phyloP scores from a whole-genome alignment of 208 protist species.

The Wallacemonas collosoma region DNA sequence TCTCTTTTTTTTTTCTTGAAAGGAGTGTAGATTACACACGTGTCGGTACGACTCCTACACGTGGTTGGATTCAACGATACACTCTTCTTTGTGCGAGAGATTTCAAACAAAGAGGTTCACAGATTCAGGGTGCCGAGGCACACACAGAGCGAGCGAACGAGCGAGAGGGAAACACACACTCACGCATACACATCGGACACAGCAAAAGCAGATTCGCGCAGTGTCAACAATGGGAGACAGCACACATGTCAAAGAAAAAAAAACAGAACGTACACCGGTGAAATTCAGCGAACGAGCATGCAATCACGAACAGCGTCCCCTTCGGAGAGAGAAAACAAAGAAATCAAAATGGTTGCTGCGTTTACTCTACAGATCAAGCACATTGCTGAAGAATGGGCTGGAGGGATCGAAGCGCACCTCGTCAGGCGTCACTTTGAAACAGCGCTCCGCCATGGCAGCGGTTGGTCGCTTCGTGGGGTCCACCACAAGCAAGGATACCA shows the following conservation, averaged over 20 bases:
- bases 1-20: no score
- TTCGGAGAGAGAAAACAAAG: conserved; percentile 20
- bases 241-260: conserved; percentile 11
- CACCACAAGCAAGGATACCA: conserved; percentile 73
- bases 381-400: conserved; percentile 78
- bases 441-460: conserved; percentile 54
- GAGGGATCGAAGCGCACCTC: conserved; percentile 56
- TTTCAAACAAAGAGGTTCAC: no score
- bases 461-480: conserved; percentile 67
- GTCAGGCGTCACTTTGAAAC: conserved; percentile 46
- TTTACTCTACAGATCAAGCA: conserved; percentile 51
- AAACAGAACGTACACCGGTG: conserved; percentile 5
- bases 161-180: background rate
- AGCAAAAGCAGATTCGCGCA: background rate
- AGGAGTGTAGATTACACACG: no score
- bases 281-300: no score
- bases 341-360: background rate
- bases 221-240: background rate
- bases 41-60: no score
- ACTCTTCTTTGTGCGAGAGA: no score
- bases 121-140: no score
- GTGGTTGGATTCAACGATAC: no score
- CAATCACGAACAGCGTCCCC: background rate
- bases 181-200: background rate
- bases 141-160: background rate